A percentile compares a stretch with the other conserved stretches of the same genome.
These are phyloP conservation scores for Apiotrichum mycotoxinovorans DNA, from an alignment of 1,284 basidiomycete genomes.

Conservation along the genomic window DNA sequence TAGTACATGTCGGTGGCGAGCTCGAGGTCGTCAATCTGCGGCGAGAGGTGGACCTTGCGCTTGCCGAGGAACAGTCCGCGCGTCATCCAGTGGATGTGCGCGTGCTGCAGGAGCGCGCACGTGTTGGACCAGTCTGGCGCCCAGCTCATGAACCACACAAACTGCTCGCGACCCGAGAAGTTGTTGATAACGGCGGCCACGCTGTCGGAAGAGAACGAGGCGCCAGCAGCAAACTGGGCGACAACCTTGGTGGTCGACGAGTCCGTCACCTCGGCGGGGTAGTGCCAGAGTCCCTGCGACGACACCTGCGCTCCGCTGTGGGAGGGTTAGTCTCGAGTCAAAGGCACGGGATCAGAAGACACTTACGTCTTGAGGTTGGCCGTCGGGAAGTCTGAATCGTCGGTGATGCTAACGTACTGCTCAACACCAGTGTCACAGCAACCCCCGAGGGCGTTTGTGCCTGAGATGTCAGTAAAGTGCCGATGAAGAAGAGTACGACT, in stretches of 20 bases:
- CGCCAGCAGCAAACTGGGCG: slow-evolving; percentile 2
- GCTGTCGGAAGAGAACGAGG: neutral
- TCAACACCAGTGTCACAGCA: neutral
- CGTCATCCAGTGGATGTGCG: slow-evolving; percentile 14
- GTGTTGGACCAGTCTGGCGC: slow-evolving; percentile 11
- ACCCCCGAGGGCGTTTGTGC: neutral
- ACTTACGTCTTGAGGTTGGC: slow-evolving; percentile 6
- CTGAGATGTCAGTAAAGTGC: neutral
- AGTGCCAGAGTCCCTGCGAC: slow-evolving; percentile 8
- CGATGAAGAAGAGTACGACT: no score
- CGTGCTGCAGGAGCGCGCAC: slow-evolving; percentile 7
- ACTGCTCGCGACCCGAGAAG: slow-evolving; percentile 5
- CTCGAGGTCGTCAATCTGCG: slow-evolving; percentile 13
- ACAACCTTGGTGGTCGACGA: slow-evolving; percentile 3
- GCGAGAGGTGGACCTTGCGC: slow-evolving; percentile 10
- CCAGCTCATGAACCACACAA: slow-evolving; percentile 10
- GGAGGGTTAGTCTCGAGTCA: no score
- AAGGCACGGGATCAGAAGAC: no score
- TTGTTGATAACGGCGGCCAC: slow-evolving; percentile 13
- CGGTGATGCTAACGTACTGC: slow-evolving; percentile 3
- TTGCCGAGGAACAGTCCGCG: slow-evolving; percentile 14
- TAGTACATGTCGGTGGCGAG: slow-evolving; percentile 10
- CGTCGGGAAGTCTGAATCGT: slow-evolving; percentile 4
- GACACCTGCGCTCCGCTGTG: no score
- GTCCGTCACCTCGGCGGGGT: slow-evolving; percentile 2